These are phyloP conservation scores for Geosiphon pyriformis DNA, from an alignment of 192 early-diverging fungal species.

Conservation along the genomic window DNA sequence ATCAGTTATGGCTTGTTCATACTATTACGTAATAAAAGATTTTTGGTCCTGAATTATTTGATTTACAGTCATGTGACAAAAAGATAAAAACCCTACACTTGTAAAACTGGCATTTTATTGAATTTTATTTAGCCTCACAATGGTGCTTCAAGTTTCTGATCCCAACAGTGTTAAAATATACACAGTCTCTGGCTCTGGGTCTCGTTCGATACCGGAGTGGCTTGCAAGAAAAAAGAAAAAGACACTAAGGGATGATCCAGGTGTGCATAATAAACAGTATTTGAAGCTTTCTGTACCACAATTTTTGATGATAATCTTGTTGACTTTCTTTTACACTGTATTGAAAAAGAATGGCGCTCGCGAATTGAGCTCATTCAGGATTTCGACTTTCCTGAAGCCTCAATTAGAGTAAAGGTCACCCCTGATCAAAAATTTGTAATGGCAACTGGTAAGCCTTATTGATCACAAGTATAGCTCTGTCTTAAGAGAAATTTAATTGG, in stretches of 20 bases:
- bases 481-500: background rate
- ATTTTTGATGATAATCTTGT: background rate
- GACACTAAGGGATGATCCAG: conserved; percentile 80
- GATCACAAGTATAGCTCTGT: background rate
- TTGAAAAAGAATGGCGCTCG: conserved; percentile 71
- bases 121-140: too few relatives aligned
- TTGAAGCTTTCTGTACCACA: background rate
- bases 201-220: conserved; percentile 92
- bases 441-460: conserved; percentile 63
- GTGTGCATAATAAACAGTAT: conserved; percentile 35
- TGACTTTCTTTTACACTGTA: background rate
- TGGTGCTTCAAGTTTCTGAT: conserved; percentile 77
- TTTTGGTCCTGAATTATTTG: too few relatives aligned
- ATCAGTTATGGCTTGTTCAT: too few relatives aligned
- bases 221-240: conserved; percentile 79
- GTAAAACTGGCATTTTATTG: too few relatives aligned
- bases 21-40: too few relatives aligned
- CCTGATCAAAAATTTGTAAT: conserved; percentile 82
- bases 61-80: too few relatives aligned
- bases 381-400: conserved; percentile 96
- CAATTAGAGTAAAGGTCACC: conserved; percentile 75
- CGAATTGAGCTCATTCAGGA: conserved; percentile 96
- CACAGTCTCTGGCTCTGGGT: conserved; percentile 70
- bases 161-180: conserved; percentile 95
- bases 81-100: too few relatives aligned